These are phyloP conservation scores for Colletotrichum camelliae DNA, from an alignment of 2,329 filamentous ascomycete species.

Conservation along the genomic window DNA sequence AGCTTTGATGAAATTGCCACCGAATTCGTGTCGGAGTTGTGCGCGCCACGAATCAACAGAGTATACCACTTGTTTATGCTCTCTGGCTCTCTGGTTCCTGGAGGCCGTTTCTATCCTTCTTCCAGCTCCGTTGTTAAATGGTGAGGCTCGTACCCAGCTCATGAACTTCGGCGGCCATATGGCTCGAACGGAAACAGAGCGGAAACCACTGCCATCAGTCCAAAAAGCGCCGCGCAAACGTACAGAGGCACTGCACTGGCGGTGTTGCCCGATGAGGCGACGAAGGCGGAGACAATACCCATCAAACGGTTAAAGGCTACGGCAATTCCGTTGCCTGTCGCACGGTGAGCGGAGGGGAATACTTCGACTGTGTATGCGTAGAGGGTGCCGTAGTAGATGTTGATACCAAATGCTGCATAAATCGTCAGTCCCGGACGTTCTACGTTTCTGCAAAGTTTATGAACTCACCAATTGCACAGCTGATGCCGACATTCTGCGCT, in stretches of 20 bases:
- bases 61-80: neutral
- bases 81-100: neutral
- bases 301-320: conserved; percentile 76
- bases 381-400: conserved; percentile 75
- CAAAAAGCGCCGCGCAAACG: conserved; percentile 69
- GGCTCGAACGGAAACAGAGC: conserved; percentile 71
- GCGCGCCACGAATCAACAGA: neutral
- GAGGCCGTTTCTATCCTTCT: neutral
- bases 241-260: conserved; percentile 69
- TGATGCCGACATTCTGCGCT: conserved; percentile 70
- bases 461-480: conserved; percentile 55
- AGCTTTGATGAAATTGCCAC: neutral
- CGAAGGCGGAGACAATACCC: conserved; percentile 74
- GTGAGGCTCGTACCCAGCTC: neutral
- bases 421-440: neutral
- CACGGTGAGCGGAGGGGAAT: conserved; percentile 71
- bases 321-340: conserved; percentile 76
- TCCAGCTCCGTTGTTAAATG: neutral
- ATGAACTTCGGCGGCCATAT: conserved; percentile 60
- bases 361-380: conserved; percentile 69
- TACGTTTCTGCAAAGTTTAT: neutral
- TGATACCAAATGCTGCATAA: conserved; percentile 64
- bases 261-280: conserved; percentile 67
- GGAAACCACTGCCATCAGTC: conserved; percentile 64
- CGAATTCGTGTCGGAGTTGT: neutral